These are phyloP conservation scores for Coemansia sp. DNA, from an alignment of 192 early-diverging fungal species.

Conservation along the genomic window DNA sequence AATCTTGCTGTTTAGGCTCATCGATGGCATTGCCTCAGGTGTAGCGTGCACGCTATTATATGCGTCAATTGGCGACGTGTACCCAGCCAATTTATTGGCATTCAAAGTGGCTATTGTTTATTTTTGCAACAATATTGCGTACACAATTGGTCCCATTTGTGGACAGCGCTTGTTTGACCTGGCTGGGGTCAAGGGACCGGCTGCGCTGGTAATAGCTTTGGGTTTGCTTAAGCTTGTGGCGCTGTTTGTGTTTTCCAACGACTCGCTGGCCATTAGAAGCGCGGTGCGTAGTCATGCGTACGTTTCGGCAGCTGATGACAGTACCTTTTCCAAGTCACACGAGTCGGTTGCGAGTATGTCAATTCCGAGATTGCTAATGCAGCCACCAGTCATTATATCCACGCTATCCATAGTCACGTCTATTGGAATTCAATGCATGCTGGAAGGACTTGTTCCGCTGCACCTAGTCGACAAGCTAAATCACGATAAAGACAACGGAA, in stretches of 20 bases:
- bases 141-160: slow-evolving; percentile 39
- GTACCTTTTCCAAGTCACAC: background rate
- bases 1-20: slow-evolving; percentile 27
- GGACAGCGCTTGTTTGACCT: slow-evolving; percentile 28
- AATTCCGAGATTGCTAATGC: slow-evolving; percentile 6
- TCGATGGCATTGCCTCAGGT: slow-evolving; percentile 40
- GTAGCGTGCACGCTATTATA: slow-evolving; percentile 33
- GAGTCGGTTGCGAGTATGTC: background rate
- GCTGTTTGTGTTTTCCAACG: slow-evolving; percentile 16
- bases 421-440: slow-evolving; percentile 38
- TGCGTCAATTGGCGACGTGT: slow-evolving; percentile 41
- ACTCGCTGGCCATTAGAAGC: slow-evolving; percentile 18
- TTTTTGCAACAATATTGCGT: slow-evolving; percentile 43
- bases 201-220: slow-evolving; percentile 29
- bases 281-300: background rate
- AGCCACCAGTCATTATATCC: slow-evolving; percentile 27
- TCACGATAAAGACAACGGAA: slow-evolving; percentile 11
- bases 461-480: slow-evolving; percentile 24
- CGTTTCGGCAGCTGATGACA: background rate
- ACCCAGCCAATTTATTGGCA: slow-evolving; percentile 29
- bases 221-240: slow-evolving; percentile 22
- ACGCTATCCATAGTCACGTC: slow-evolving; percentile 17
- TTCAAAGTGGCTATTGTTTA: slow-evolving; percentile 40
- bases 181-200: slow-evolving; percentile 21
- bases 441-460: slow-evolving; percentile 32